These are phyloP conservation scores for Pseudocercospora macadamiae DNA, from an alignment of 2,329 filamentous ascomycete genomes.

Conservation along the genomic window DNA sequence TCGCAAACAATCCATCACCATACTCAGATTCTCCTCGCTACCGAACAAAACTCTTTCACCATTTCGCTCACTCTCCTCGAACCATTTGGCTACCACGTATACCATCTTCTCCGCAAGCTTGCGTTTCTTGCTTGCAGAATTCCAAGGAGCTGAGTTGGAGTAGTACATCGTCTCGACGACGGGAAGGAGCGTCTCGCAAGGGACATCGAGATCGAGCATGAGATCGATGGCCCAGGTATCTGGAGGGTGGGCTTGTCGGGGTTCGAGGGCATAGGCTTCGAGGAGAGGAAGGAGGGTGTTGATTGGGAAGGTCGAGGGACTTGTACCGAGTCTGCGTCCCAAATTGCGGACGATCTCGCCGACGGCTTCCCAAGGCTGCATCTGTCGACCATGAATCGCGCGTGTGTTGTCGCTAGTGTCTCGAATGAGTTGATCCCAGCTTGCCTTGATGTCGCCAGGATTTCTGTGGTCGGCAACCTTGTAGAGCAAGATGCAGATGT, in stretches of 20 bases:
- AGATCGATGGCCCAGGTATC: conserved; percentile 66
- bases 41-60: conserved; percentile 61
- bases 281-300: conserved; percentile 58
- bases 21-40: conserved; percentile 59
- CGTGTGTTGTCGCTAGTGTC: conserved; percentile 60
- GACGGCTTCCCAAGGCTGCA: conserved; percentile 70
- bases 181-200: conserved; percentile 63
- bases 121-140: conserved; percentile 53
- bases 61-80: conserved; percentile 56
- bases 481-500: conserved; percentile 90
- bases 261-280: conserved; percentile 56
- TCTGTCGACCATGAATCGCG: conserved; percentile 43
- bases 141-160: conserved; percentile 67
- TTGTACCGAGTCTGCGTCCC: conserved; percentile 53
- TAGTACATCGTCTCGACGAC: conserved; percentile 70
- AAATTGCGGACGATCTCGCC: conserved; percentile 62
- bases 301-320: conserved; percentile 39
- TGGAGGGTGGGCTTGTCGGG: conserved; percentile 55
- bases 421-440: conserved; percentile 82
- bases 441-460: conserved; percentile 76
- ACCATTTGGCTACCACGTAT: conserved; percentile 65
- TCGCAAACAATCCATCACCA: conserved; percentile 38
- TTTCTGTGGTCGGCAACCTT: conserved; percentile 90
- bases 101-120: conserved; percentile 64
- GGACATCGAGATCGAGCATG: conserved; percentile 64